A percentile compares a stretch with the other conserved stretches of the same genome.
Evolutionary conservation across 352 stramenopile genomes (phyloP).

Genomic region (Globisporangium paroecandrum): DNA sequence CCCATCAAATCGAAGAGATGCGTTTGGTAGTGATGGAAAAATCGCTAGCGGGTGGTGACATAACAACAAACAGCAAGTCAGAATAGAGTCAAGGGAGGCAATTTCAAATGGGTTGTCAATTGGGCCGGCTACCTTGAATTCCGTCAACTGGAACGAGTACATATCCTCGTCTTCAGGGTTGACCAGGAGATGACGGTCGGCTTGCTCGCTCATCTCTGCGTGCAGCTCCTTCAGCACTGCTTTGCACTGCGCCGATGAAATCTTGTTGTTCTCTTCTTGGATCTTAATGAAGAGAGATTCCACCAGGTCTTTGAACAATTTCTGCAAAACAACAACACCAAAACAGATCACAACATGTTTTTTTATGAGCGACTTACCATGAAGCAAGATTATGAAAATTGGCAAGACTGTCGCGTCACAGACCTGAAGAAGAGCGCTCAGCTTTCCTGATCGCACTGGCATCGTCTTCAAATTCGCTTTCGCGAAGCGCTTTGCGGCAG

Average conservation of each 20-base stretch:
- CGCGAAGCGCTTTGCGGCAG: slow-evolving; percentile 44
- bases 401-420: background rate
- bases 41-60: slow-evolving; percentile 32
- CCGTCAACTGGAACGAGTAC: slow-evolving; percentile 62
- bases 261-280: slow-evolving; percentile 66
- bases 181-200: slow-evolving; percentile 46
- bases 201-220: slow-evolving; percentile 51
- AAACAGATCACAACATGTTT: background rate
- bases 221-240: slow-evolving; percentile 55
- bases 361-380: no score
- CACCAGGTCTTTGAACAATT: slow-evolving; percentile 78
- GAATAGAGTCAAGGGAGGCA: background rate
- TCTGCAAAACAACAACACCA: slow-evolving; percentile 28
- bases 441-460: slow-evolving; percentile 62
- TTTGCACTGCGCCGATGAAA: slow-evolving; percentile 63
- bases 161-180: slow-evolving; percentile 45
- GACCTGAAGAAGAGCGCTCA: slow-evolving; percentile 58
- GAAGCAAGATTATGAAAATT: background rate
- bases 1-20: slow-evolving; percentile 68
- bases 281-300: slow-evolving; percentile 63
- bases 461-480: slow-evolving; percentile 58
- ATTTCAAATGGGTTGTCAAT: slow-evolving; percentile 3
- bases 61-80: background rate
- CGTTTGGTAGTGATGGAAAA: slow-evolving; percentile 71
- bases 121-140: slow-evolving; percentile 55